These are phyloP conservation scores for Scutellaria minor DNA, from an alignment of 257 asterid genomes.

Conservation along the genomic window DNA sequence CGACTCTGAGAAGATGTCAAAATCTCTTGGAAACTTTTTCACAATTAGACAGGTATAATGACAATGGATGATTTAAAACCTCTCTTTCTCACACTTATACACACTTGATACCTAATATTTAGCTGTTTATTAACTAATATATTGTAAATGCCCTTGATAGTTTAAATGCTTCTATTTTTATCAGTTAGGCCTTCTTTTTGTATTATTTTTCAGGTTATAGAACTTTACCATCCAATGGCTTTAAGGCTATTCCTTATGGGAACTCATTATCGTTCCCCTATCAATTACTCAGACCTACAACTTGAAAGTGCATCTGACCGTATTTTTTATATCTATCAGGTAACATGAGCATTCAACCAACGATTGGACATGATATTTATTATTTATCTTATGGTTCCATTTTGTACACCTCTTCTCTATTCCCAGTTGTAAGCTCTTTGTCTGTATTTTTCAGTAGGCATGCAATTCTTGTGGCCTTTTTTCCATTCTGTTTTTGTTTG, in stretches of 20 bases:
- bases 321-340: slow-evolving; percentile 90
- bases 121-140: slow-evolving; percentile 2
- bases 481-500: slow-evolving; percentile 23
- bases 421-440: slow-evolving; percentile 22
- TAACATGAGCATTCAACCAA: slow-evolving; percentile 30
- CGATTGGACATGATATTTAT: slow-evolving; percentile 18
- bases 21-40: slow-evolving; percentile 96
- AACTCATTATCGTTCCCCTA: slow-evolving; percentile 94
- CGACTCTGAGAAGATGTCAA: slow-evolving; percentile 95
- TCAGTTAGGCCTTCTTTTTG: slow-evolving; percentile 14
- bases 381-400: neutral
- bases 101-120: slow-evolving; percentile 16
- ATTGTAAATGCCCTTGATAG: neutral
- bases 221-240: slow-evolving; percentile 90
- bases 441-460: neutral
- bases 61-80: slow-evolving; percentile 13
- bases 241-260: slow-evolving; percentile 83
- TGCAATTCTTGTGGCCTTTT: slow-evolving; percentile 24
- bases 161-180: slow-evolving; percentile 23
- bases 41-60: slow-evolving; percentile 82
- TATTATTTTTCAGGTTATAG: slow-evolving; percentile 66
- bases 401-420: slow-evolving; percentile 15
- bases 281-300: slow-evolving; percentile 78
- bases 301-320: slow-evolving; percentile 97
- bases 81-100: neutral